phyloP scores from a whole-genome alignment of 495 filamentous ascomycete species.

The Daldinia loculata region DNA sequence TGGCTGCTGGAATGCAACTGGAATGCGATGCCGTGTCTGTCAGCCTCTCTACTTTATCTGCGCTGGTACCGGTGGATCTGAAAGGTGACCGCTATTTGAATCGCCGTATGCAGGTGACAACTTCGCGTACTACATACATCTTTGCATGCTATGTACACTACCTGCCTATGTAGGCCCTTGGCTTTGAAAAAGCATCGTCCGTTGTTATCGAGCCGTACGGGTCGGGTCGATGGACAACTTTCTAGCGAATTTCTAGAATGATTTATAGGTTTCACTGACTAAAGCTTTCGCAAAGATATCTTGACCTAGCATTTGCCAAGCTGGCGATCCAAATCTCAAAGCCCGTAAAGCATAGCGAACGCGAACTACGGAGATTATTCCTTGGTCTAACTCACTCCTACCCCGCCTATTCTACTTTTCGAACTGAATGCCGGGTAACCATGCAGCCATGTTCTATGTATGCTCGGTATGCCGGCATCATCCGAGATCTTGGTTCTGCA shows the following conservation, averaged over 20 bases:
- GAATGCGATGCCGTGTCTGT: conserved; percentile 6
- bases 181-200: background rate
- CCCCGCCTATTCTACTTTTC: conserved; percentile 18
- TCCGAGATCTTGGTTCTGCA: conserved; percentile 16
- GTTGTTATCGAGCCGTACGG: background rate
- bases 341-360: conserved; percentile 7
- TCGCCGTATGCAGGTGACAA: conserved; percentile 25
- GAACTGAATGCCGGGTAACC: conserved; percentile 16
- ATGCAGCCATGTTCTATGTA: conserved; percentile 23
- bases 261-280: no score
- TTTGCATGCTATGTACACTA: background rate
- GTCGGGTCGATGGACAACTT: background rate
- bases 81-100: conserved; percentile 12
- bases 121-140: background rate
- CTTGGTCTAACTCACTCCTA: conserved; percentile 15
- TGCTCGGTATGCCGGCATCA: conserved; percentile 16
- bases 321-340: conserved; percentile 35
- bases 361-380: conserved; percentile 20
- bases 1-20: background rate
- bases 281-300: background rate
- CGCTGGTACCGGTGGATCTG: background rate
- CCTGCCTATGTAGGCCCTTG: conserved; percentile 9
- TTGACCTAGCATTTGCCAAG: conserved; percentile 17
- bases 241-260: no score
- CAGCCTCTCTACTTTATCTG: background rate